phyloP scores from a whole-genome alignment of 1,139 yeast genomes.

The Hyphopichia pseudoburtonii region DNA sequence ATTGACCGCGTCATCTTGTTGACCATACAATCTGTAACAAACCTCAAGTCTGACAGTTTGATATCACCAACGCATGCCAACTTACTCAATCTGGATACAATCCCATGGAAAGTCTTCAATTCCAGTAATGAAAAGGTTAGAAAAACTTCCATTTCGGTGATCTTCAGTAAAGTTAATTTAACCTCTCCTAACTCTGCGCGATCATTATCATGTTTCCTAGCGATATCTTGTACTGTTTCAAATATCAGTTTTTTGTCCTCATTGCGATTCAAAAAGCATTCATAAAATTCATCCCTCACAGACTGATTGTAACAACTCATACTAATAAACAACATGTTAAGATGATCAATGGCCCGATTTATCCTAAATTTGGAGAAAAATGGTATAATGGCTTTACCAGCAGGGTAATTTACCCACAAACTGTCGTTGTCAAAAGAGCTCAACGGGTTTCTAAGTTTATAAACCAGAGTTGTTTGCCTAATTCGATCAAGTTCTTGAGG shows the following conservation, averaged over 20 bases:
- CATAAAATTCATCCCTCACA: conserved; percentile 20
- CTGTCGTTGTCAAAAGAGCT: conserved; percentile 33
- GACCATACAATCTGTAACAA: conserved; percentile 20
- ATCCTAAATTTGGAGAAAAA: conserved; percentile 36
- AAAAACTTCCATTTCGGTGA: conserved; percentile 56
- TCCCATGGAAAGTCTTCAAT: conserved; percentile 30
- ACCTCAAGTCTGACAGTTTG: conserved; percentile 43
- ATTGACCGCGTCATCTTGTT: conserved; percentile 12
- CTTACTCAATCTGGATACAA: conserved; percentile 42
- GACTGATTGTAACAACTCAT: conserved; percentile 19
- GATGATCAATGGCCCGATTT: conserved; percentile 47
- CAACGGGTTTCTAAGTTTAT: conserved; percentile 35
- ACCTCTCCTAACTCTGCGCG: conserved; percentile 22
- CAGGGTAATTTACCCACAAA: conserved; percentile 39
- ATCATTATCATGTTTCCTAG: conserved; percentile 16
- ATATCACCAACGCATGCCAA: conserved; percentile 41
- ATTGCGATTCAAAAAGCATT: conserved; percentile 21
- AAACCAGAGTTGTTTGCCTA: conserved; percentile 29
- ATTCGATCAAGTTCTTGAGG: conserved; percentile 19
- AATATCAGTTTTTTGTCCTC: conserved; percentile 32
- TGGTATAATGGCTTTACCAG: conserved; percentile 27
- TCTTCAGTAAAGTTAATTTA: conserved; percentile 23
- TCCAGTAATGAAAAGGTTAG: conserved; percentile 54
- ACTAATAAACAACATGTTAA: conserved; percentile 48
- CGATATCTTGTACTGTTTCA: conserved; percentile 30